Base-by-base conservation (phyloP, 768 basidiomycete genomes). In the Royoungia palumana region DNA sequence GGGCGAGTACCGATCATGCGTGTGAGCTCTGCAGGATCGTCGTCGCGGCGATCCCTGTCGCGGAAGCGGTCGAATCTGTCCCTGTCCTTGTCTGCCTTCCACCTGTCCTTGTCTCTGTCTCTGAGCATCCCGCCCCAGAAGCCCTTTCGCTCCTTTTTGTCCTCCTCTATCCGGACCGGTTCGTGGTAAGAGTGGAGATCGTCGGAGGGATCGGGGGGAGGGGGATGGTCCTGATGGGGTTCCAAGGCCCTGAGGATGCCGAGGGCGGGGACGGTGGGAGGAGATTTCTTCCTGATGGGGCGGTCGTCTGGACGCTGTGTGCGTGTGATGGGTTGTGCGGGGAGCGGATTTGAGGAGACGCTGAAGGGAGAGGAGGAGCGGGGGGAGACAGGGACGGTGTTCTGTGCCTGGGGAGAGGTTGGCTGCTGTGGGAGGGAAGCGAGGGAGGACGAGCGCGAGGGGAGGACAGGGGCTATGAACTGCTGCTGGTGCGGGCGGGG, bases 211-310 rank as follows among this genome's bases (percentile, higher is more conserved):
- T 72, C 64, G 22, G 64, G 60, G 3, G 61, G 56, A 17, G 48
- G 42, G 12, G 48, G 49, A 1, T 50, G 32, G 17, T 72, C 62
- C 44, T 61, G 51, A 50, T 68, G 74, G 0, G 87, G 83, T 47
- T 89, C 85, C 14, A 89, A 70, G 3, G 87, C 74, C 39, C 71
- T 73, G 47, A 87, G 70, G 38, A 86, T 83, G 17, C 76, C 78
- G 13, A 83, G 62, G 0, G 81, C 78, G 6, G 71, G 57, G 10
- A 60, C 57, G 10, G 67, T 51, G 1, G 66, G 60, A 0, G 64
- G 65, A 0, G 70, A 52, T 46, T 63, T 70, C 58, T 66, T 73
- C 46, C 58, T 57, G 36, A 44, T 16, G 1, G 24, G 16, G 12
- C 65, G 63, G 28, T 65, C 58, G 19, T 63, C 62, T 4, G 44